Evolutionary conservation across 2,329 filamentous ascomycete species (phyloP).

Genomic region (Stagonosporopsis rhizophila): DNA sequence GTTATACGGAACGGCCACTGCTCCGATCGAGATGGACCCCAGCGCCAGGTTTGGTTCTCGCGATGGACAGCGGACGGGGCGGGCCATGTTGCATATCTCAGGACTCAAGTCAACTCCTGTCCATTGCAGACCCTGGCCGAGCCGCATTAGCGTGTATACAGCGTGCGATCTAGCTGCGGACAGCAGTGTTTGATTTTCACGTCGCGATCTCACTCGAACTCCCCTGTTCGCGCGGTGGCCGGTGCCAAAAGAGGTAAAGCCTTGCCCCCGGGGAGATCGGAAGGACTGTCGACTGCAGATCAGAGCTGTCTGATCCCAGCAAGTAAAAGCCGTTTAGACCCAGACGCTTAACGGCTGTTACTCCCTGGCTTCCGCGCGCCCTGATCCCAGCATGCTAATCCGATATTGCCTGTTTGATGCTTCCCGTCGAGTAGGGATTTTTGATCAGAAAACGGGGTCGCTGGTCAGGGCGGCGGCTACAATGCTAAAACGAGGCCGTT

Average conservation of each 20-base stretch:
- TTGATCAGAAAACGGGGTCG: conserved; percentile 1
- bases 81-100: conserved; percentile 6
- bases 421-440: conserved; percentile 5
- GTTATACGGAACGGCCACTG: background rate
- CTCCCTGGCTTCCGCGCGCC: conserved; percentile 11
- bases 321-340: conserved; percentile 4
- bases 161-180: conserved; percentile 9
- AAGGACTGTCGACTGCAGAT: conserved; percentile 12
- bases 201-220: conserved; percentile 11
- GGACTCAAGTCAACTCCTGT: background rate
- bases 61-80: conserved; percentile 11
- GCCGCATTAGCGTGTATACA: conserved; percentile 21
- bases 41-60: conserved; percentile 8
- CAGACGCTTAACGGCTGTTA: conserved; percentile 13
- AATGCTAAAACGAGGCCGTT: conserved; percentile 14
- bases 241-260: conserved; percentile 8
- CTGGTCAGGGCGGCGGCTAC: conserved; percentile 12
- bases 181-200: conserved; percentile 13
- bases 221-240: background rate
- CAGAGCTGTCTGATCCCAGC: conserved; percentile 9
- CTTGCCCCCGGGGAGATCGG: conserved; percentile 10
- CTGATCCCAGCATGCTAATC: conserved; percentile 4
- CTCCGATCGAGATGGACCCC: conserved; percentile 5
- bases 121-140: background rate
- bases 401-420: conserved; percentile 1